phyloP scores from a whole-genome alignment of 2,329 filamentous ascomycete species.

The Monilinia fructicola region DNA sequence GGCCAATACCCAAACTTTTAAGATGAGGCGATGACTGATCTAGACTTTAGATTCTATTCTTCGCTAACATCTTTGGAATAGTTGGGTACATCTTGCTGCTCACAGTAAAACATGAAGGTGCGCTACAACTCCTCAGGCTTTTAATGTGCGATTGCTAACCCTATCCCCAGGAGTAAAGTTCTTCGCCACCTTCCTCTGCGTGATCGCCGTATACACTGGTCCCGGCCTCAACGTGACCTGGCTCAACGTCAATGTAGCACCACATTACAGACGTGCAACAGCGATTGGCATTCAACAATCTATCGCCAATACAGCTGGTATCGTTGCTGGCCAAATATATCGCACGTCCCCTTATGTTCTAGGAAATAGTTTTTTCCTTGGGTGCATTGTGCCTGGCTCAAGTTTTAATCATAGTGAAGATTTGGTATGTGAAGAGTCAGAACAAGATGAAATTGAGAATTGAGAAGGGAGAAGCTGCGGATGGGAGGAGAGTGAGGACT shows the following conservation, averaged over 20 bases:
- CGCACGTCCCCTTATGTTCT: slow-evolving; percentile 32
- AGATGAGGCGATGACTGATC: slow-evolving; percentile 3
- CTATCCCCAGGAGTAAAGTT: slow-evolving; percentile 41
- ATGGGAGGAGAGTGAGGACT: slow-evolving; percentile 47
- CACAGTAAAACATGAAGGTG: slow-evolving; percentile 46
- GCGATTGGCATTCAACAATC: slow-evolving; percentile 49
- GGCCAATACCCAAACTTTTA: neutral
- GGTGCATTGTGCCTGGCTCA: slow-evolving; percentile 28
- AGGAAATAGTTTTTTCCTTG: slow-evolving; percentile 32
- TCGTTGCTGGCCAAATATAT: slow-evolving; percentile 42
- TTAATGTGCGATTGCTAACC: neutral
- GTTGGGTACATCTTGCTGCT: slow-evolving; percentile 52
- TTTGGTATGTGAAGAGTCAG: slow-evolving; percentile 46
- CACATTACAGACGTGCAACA: slow-evolving; percentile 48
- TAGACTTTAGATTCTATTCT: slow-evolving; percentile 40
- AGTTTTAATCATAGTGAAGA: slow-evolving; percentile 44
- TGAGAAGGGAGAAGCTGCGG: slow-evolving; percentile 45
- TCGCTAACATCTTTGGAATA: slow-evolving; percentile 47
- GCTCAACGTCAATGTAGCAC: slow-evolving; percentile 49
- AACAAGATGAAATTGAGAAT: slow-evolving; percentile 46
- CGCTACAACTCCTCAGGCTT: too few relatives aligned
- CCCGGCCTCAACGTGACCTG: slow-evolving; percentile 50
- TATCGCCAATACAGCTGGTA: slow-evolving; percentile 49
- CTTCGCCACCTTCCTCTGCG: slow-evolving; percentile 51
- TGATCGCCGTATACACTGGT: slow-evolving; percentile 49